Evolutionary conservation across 2,329 filamentous ascomycete species (phyloP).

Genomic region (Botryotinia convoluta): DNA sequence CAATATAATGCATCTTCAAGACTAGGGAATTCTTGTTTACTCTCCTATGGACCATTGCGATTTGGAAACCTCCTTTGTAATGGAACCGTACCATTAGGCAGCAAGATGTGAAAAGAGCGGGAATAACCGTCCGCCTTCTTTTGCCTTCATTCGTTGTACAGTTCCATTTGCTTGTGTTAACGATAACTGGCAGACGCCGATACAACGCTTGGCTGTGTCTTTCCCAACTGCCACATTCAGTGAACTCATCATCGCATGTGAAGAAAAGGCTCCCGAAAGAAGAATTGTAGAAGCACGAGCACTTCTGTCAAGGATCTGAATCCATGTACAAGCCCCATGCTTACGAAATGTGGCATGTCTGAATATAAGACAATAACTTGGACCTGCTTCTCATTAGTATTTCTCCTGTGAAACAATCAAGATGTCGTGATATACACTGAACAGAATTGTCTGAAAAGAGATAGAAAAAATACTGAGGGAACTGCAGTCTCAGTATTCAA

Average conservation of each 20-base stretch:
- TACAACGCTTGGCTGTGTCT: conserved; percentile 8
- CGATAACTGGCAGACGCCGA: conserved; percentile 2
- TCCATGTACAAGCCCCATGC: conserved; percentile 2
- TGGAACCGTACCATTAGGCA: conserved; percentile 10
- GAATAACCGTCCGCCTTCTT: conserved; percentile 4
- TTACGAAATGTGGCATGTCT: neutral
- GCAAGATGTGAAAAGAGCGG: neutral
- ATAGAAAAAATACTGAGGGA: neutral
- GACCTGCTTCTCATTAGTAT: neutral
- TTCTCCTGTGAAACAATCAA: neutral
- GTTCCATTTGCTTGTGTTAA: neutral
- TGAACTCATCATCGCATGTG: neutral
- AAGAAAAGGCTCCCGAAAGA: neutral
- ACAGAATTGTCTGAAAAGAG: neutral
- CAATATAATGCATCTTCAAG: neutral
- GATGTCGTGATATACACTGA: neutral
- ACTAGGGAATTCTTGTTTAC: neutral
- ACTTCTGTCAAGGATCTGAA: neutral
- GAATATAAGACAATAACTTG: neutral
- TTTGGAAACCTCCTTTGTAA: neutral
- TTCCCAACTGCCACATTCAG: neutral
- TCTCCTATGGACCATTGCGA: neutral
- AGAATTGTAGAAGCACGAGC: neutral
- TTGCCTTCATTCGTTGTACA: neutral
- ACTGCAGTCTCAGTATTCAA: neutral